These are phyloP conservation scores for Escallonia rubra DNA, from an alignment of 129 eudicot genomes.

Conservation along the genomic window DNA sequence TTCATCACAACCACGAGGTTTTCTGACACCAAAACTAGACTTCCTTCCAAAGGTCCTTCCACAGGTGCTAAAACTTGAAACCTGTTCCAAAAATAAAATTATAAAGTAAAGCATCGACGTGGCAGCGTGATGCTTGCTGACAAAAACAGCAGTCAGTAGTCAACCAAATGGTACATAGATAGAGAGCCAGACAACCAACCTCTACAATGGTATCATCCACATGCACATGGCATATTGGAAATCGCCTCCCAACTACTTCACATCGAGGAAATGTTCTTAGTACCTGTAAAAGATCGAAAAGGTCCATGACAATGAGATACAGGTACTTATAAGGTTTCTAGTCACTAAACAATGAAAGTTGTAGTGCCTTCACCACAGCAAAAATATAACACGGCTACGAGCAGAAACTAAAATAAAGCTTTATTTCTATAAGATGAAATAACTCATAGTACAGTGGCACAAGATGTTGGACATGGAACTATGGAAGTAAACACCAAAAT, in stretches of 20 bases:
- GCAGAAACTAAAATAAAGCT: too few species aligned
- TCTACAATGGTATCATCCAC: conserved; percentile 50
- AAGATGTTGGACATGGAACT: too few species aligned
- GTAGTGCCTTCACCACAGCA: too few species aligned
- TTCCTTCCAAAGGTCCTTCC: conserved; percentile 37
- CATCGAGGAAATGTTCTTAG: conserved; percentile 43
- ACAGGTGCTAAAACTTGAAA: conserved; percentile 62
- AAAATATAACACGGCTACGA: too few species aligned
- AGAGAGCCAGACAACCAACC: conserved; percentile 24
- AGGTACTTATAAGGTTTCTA: too few species aligned
- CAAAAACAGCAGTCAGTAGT: conserved; percentile 3
- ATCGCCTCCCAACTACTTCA: conserved; percentile 60
- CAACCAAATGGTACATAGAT: background rate
- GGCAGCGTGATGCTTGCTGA: background rate
- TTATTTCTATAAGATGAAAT: too few species aligned
- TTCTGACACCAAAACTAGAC: conserved; percentile 16
- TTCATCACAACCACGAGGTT: conserved; percentile 40
- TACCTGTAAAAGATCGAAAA: conserved; percentile 33
- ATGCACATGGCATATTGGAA: conserved; percentile 74
- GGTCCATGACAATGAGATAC: background rate
- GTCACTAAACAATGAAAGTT: too few species aligned
- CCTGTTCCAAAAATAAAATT: conserved; percentile 27
- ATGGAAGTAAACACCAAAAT: too few species aligned
- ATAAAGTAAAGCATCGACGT: background rate
- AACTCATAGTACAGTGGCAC: too few species aligned